Evolutionary conservation across 768 basidiomycete genomes (phyloP), one percentile per base, ranked within the genome.

Genomic region (Phlebiopsis flavidoalba): DNA sequence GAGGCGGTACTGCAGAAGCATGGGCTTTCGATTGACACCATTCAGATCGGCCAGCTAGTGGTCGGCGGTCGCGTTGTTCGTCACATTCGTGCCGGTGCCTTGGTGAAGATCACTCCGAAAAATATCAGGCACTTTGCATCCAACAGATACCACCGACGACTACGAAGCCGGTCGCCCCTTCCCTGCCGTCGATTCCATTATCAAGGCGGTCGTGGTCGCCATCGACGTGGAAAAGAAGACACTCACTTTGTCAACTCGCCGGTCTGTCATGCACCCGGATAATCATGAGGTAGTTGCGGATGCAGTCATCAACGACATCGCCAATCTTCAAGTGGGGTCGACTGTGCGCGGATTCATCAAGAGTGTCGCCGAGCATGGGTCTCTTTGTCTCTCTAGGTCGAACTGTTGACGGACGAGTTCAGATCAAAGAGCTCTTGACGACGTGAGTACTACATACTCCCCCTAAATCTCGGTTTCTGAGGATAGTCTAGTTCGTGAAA

Each of bases 381-480:
- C 69, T 99, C 19, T 98, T 97, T 66, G 93, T 99, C 3, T 84
- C 84, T 26, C 75, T 99, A 37, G 93, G 92, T 10, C 82, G 88
- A 33, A 81, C 81, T n/a, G 77, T 97, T 26, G 93, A 95, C 68
- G 95, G 90, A 59, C 86, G 95, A 17, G 87, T 99, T 26, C 93
- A 96, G 74, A 98, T 98, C 70, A 86, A 82, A 69, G 93, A 97
- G 73, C 81, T 96, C 5, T 97, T 96, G 92, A 97, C 68, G 93
- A 95, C 66, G 84, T 83, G 57, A 52, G 77, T 56, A 52, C 36
- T 52, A 11, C 33, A 2, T 8, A 8, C 36, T 8, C 21, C 19
- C 36, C n/a, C n/a, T n/a, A 26, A 43, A 2, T 24, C 2, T 46
- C 21, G 26, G 15, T 6, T 10, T 8, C 55, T 61, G n/a, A 65